Base-by-base conservation (phyloP, 306 rosid genomes). In the Arachis stenosperma region DNA sequence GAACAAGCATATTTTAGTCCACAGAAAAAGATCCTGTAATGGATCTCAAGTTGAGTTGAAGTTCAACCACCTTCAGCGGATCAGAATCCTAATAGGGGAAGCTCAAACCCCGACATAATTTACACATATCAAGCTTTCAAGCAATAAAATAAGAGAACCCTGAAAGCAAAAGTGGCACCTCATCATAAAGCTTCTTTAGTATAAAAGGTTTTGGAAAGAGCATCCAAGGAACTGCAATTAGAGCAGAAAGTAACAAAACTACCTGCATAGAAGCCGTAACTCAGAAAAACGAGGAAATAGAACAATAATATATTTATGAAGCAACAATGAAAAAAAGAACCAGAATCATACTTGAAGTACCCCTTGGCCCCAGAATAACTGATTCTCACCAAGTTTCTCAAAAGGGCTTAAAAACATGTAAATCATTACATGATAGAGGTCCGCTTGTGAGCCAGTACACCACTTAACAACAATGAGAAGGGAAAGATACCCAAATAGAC, bases 171-270 rank as follows among this genome's bases (percentile, higher is more conserved):
- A 63, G 44, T 57, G 83, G 67, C 82, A 92, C 96, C 96, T 88
- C 96, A 0, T 86, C 77, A 37, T 92, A 84, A 76, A 87, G 88
- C 83, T 84, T 92, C 83, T 77, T 92, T 81, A 92, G 81, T 69
- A 92, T 84, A 70, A 92, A 92, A 81, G 97, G 97, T 70, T 92
- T 92, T 55, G 96, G 97, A 81, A 92, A 84, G 78, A 92, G 97
- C 97, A 92, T 92, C 97, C 97, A 92, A 9, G 96, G 97, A 77
- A 92, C 93, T 68, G 97, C 97, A 81, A 92, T 64, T 76, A 92
- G 0, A 65, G 97, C 93, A 87, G 87, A 80, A 46, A 92, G 86
- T 86, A 92, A 83, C 78, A 92, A 75, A 58, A 88, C 41, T 59
- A 92, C 84, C 97, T 92, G 96, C 88, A 81, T 65, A 76, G 61